phyloP scores from a whole-genome alignment of 2,329 filamentous ascomycete genomes.

The Pyrenophora graminea region DNA sequence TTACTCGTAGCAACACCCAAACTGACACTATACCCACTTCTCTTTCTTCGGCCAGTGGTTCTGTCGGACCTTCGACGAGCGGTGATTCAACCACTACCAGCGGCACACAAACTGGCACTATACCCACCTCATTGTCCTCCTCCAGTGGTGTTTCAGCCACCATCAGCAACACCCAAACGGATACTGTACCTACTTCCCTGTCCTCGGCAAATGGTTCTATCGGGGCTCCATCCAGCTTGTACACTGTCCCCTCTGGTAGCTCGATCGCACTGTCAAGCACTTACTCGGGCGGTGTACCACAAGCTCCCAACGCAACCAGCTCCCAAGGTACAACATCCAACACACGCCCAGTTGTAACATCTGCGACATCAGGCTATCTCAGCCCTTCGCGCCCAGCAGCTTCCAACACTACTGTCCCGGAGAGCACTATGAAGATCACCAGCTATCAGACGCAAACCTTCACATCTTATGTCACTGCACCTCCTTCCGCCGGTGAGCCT shows the following conservation, averaged over 20 bases:
- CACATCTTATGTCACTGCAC: conserved; percentile 27
- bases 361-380: conserved; percentile 17
- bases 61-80: neutral
- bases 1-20: neutral
- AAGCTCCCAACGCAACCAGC: neutral
- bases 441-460: conserved; percentile 29
- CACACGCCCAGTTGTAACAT: conserved; percentile 13
- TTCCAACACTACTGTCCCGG: conserved; percentile 10
- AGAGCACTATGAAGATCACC: conserved; percentile 32
- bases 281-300: neutral
- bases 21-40: neutral
- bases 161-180: neutral
- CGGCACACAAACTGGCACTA: neutral
- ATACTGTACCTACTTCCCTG: neutral
- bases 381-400: conserved; percentile 12
- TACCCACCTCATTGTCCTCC: too few species aligned
- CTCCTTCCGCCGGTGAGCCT: conserved; percentile 9
- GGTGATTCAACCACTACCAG: too few species aligned
- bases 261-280: neutral
- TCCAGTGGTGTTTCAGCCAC: neutral
- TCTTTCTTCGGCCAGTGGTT: neutral
- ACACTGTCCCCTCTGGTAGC: neutral
- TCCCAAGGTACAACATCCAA: conserved; percentile 8
- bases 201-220: neutral
- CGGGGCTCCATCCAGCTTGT: neutral